Conservation (phyloP, 1,284 basidiomycete genomes). For the Tilletia horrida region DNA sequence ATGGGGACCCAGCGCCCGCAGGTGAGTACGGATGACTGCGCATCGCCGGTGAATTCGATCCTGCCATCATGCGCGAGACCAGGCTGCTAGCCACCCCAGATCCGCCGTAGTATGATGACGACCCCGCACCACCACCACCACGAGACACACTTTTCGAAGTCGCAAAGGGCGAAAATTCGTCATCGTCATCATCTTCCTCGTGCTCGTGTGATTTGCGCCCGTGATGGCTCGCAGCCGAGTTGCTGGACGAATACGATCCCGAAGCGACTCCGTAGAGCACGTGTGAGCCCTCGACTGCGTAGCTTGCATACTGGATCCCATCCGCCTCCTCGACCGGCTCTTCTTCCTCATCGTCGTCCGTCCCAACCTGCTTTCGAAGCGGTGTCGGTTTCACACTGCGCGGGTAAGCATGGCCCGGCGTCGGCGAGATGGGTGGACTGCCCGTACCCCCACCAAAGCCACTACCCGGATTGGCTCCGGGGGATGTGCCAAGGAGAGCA, state of each 20-base stretch:
- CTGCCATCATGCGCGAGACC: conserved; percentile 14
- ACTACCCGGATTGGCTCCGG: not conserved
- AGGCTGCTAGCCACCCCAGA: conserved; percentile 4
- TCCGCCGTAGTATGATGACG: not conserved
- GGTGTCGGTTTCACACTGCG: conserved; percentile 4
- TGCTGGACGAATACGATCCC: not conserved
- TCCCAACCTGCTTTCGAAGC: conserved; percentile 3
- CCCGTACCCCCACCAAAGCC: not conserved
- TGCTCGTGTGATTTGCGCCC: conserved; percentile 33
- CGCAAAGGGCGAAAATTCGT: conserved; percentile 63
- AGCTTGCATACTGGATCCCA: conserved; percentile 30
- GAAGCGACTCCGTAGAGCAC: conserved; percentile 23
- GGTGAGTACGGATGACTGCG: no score
- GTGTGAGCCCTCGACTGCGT: conserved; percentile 28
- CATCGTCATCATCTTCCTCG: conserved; percentile 53
- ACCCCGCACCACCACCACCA: not conserved
- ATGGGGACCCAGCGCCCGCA: no score
- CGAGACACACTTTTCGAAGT: conserved; percentile 6
- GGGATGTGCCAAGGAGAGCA: not conserved
- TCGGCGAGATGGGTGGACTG: not conserved
- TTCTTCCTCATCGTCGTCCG: conserved; percentile 25
- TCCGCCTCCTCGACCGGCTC: conserved; percentile 49
- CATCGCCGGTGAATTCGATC: not conserved
- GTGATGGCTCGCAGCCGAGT: not conserved
- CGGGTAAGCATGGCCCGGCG: not conserved